Conservation (phyloP, 805 yeast genomes). For the Yamadazyma kitorensis region DNA sequence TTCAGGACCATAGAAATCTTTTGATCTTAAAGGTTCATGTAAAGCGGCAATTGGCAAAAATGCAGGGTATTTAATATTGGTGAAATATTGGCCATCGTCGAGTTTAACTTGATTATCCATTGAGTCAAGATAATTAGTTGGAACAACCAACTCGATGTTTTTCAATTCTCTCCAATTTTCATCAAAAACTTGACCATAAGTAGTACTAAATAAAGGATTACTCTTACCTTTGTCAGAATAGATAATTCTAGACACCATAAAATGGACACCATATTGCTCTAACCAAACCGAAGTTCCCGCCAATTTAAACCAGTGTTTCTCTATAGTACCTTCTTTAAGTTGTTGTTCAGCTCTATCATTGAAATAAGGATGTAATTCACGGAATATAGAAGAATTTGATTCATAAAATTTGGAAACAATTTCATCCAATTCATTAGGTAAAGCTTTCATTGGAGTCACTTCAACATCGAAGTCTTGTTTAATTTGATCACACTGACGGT, state of each 20-base stretch:
- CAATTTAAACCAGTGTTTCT: constrained; percentile 41
- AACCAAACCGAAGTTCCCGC: constrained; percentile 54
- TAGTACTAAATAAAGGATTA: constrained; percentile 38
- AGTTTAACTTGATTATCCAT: constrained; percentile 11
- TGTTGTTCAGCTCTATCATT: constrained; percentile 18
- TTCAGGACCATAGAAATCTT: constrained; percentile 42
- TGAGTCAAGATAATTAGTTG: constrained; percentile 12
- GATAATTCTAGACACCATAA: constrained; percentile 42
- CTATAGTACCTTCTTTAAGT: constrained; percentile 15
- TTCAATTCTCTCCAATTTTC: constrained; percentile 44
- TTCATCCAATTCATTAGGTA: not conserved
- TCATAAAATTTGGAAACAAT: not conserved
- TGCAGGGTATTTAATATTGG: constrained; percentile 18
- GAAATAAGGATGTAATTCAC: constrained; percentile 23
- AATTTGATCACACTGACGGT: not conserved
- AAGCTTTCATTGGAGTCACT: not conserved
- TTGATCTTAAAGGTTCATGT: constrained; percentile 20
- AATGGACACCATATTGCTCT: constrained; percentile 46
- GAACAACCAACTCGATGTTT: constrained; percentile 19
- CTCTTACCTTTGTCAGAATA: constrained; percentile 28
- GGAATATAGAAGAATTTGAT: not conserved
- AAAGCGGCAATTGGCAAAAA: constrained; percentile 28
- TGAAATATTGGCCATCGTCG: constrained; percentile 3
- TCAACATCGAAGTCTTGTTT: not conserved
- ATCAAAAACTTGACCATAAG: constrained; percentile 45